Conservation (phyloP, 1,284 basidiomycete genomes). For the Porodaedalea pini region DNA sequence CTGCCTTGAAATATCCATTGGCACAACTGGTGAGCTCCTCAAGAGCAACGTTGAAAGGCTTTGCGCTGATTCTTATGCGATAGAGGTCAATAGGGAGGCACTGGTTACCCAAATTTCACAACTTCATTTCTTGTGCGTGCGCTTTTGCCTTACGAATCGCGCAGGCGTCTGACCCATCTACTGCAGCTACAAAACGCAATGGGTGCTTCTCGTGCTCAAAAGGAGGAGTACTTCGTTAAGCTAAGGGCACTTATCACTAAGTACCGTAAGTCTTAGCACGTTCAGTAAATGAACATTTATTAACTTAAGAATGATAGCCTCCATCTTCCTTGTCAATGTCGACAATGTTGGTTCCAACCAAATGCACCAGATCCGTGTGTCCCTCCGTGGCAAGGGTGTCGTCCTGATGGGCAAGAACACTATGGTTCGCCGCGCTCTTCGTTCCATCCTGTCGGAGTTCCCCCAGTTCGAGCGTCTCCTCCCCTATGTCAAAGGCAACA, state of each 20-base stretch:
- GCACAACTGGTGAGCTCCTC: conserved; percentile 45
- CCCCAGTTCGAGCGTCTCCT: conserved; percentile 96
- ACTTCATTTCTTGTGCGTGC: conserved; percentile 6
- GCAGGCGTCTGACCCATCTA: not conserved
- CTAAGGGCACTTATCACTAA: conserved; percentile 90
- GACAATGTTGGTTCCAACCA: conserved; percentile 99
- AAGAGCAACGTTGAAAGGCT: too few species aligned
- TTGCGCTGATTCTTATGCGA: conserved; percentile 16
- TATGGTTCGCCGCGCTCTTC: conserved; percentile 98
- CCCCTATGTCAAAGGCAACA: conserved; percentile 95
- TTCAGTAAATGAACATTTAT: conserved; percentile 1
- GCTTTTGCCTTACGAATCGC: too few species aligned
- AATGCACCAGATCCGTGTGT: conserved; percentile 97
- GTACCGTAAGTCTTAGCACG: conserved; percentile 65
- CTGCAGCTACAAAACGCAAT: conserved; percentile 49
- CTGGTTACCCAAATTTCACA: conserved; percentile 35
- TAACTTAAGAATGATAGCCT: conserved; percentile 50
- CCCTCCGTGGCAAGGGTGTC: conserved; percentile 93
- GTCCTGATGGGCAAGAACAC: conserved; percentile 99
- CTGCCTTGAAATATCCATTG: conserved; percentile 90
- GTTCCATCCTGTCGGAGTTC: conserved; percentile 83
- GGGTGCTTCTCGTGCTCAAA: conserved; percentile 89
- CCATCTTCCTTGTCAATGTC: conserved; percentile 99
- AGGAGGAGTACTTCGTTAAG: conserved; percentile 92
- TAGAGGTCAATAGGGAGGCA: conserved; percentile 89